phyloP scores from a whole-genome alignment of 202 grass and related monocot genomes.

The Alloteropsis angusta region DNA sequence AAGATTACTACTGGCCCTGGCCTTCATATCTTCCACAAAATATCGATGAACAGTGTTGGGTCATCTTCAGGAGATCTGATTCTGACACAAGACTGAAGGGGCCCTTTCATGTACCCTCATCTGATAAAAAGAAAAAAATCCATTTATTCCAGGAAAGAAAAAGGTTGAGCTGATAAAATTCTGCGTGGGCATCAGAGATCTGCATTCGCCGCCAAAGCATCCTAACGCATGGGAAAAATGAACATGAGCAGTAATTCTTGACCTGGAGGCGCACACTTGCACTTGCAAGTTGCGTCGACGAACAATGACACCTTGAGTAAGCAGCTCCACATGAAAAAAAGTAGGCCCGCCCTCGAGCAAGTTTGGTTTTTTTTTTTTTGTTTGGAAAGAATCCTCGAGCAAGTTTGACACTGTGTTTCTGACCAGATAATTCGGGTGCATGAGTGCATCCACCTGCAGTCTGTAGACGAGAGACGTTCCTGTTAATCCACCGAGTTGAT shows the following conservation, averaged over 20 bases:
- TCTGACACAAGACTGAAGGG: not conserved
- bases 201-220: not conserved
- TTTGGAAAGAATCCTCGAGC: too few relatives aligned
- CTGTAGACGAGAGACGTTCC: not conserved
- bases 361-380: too few relatives aligned
- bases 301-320: not conserved
- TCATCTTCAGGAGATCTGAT: not conserved
- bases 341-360: not conserved
- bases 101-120: not conserved
- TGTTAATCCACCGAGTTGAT: not conserved
- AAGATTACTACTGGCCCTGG: not conserved
- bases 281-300: not conserved
- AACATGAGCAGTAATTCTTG: not conserved
- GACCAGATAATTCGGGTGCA: not conserved
- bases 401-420: not conserved
- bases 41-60: not conserved
- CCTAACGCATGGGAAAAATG: not conserved
- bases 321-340: not conserved
- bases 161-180: not conserved
- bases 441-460: not conserved
- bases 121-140: not conserved
- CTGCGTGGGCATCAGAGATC: not conserved
- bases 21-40: not conserved
- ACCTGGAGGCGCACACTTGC: not conserved
- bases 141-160: not conserved